Evolutionary conservation across 164 flowering plant genomes (phyloP).

Genomic region (Dillenia turbinata): DNA sequence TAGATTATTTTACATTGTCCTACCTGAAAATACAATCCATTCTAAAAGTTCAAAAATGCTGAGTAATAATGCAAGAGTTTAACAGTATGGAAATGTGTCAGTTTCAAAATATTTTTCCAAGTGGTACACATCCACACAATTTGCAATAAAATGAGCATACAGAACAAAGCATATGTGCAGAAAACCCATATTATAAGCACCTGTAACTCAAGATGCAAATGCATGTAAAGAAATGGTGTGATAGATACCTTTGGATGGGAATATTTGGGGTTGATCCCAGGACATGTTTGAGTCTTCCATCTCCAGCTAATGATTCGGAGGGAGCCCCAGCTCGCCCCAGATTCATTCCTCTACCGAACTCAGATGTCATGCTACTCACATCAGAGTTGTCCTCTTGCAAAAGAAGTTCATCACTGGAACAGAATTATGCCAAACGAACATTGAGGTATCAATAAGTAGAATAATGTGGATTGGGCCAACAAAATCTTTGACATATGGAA

Average conservation of each 20-base stretch:
- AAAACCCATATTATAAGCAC: background rate
- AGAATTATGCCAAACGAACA: constrained; percentile 6
- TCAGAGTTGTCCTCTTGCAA: constrained; percentile 77
- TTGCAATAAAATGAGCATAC: no score
- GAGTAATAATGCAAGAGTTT: no score
- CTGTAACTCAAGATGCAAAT: background rate
- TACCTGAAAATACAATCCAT: no score
- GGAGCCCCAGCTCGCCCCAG: constrained; percentile 34
- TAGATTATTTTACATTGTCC: no score
- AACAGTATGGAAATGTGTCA: no score
- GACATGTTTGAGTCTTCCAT: constrained; percentile 34
- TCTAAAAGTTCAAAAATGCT: no score
- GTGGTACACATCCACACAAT: no score
- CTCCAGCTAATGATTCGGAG: constrained; percentile 36
- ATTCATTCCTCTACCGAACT: constrained; percentile 48
- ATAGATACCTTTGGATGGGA: constrained; percentile 46
- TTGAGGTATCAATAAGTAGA: background rate
- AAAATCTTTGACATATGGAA: no score
- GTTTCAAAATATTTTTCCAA: no score
- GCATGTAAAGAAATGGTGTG: background rate
- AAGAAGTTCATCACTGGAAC: constrained; percentile 83
- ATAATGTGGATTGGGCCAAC: no score
- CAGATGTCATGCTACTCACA: constrained; percentile 35
- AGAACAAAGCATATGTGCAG: no score
- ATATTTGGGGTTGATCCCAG: constrained; percentile 26